Evolutionary conservation across 345 rosid genomes (phyloP), one percentile per base, ranked within the genome.

Genomic region (Noccaea caerulescens): DNA sequence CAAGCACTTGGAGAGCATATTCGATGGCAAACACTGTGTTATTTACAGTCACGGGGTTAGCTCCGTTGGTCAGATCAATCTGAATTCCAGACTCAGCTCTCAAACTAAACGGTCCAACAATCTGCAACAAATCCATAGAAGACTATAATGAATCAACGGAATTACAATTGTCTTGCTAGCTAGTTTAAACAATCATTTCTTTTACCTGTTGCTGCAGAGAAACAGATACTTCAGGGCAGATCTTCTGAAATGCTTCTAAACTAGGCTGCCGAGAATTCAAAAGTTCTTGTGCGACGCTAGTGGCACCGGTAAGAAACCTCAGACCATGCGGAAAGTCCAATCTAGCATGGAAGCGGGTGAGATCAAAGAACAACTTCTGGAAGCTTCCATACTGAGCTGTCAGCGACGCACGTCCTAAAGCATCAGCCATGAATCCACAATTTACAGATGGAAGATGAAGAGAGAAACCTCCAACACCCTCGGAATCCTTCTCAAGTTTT

Each of bases 191-290:
- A 27, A 27, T 27, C 45, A 53, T 53, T 1, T 16, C 7, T 10
- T 25, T 27, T 81, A 91, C 97, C 96, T 91, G 99, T 72, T 94
- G 99, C 76, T 89, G 99, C 69, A 94, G 69, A 66, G 97, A 94
- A 76, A 94, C 32, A 27, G 77, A 73, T 60, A 82, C 82, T 33
- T 71, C 78, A 32, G 97, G 99, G 80, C 90, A 83, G 63, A 89
- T 76, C 33, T 82, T 83, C 71, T 80, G 84, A 66, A 89, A 55
- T 12, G 88, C 77, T 65, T 80, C 89, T 64, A 79, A 13, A 37
- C 63, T 79, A 55, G 91, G 97, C 78, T 70, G 87, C 45, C 59
- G 85, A 27, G 96, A 88, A 75, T 84, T 78, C 41, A 86, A 52
- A 72, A 85, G 71, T 57, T 87, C 91, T 76, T 83, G 88, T 25